These are phyloP conservation scores for Tuber melanosporum DNA, from an alignment of 495 filamentous ascomycete species.

Conservation along the genomic window DNA sequence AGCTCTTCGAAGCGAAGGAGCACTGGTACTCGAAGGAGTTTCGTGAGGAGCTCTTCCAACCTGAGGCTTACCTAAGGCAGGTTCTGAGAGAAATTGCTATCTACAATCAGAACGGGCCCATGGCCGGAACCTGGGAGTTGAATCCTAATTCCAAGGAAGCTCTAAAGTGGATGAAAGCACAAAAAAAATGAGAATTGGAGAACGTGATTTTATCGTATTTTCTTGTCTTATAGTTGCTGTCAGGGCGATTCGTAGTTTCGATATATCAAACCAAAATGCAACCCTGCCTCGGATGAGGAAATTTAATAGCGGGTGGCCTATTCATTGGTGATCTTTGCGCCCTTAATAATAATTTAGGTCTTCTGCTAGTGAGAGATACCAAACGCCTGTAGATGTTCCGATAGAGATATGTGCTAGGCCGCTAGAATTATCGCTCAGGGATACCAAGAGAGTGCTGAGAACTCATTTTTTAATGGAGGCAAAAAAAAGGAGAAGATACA, in stretches of 20 bases:
- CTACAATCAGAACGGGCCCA: slow-evolving; percentile 68
- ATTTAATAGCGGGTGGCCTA: background rate
- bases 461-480: no score
- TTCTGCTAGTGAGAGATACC: no score
- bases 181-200: background rate
- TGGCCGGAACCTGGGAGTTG: slow-evolving; percentile 73
- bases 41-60: slow-evolving; percentile 64
- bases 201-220: background rate
- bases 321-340: background rate
- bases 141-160: slow-evolving; percentile 57
- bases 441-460: no score
- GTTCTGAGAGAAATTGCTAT: slow-evolving; percentile 72
- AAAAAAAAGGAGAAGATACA: no score
- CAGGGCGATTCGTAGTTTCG: background rate
- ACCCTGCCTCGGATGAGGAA: background rate
- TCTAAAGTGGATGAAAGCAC: background rate
- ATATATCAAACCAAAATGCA: background rate
- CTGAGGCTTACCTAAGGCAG: slow-evolving; percentile 82
- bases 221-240: background rate
- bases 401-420: no score
- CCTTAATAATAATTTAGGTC: no score
- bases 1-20: slow-evolving; percentile 69
- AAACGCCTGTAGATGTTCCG: no score
- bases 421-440: no score
- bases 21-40: slow-evolving; percentile 84